Conservation (phyloP, 2,329 filamentous ascomycete species). For the Volutella citrinella region DNA sequence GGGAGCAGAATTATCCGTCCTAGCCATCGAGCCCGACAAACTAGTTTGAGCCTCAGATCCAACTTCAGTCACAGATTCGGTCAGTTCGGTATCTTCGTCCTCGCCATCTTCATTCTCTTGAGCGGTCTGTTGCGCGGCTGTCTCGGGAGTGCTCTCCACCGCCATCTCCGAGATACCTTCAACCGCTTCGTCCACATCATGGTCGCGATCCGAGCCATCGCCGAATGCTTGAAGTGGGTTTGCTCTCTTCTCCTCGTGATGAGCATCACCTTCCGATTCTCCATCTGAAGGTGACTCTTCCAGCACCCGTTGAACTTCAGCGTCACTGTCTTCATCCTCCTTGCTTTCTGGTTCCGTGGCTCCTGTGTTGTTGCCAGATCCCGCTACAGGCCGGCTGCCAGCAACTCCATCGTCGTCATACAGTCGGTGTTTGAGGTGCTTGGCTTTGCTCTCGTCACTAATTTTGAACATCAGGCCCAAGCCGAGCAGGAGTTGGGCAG, state of each 20-base stretch:
- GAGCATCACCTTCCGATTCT: slow-evolving; percentile 31
- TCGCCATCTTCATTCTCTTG: slow-evolving; percentile 16
- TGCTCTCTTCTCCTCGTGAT: slow-evolving; percentile 28
- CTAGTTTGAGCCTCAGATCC: slow-evolving; percentile 15
- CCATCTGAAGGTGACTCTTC: slow-evolving; percentile 23
- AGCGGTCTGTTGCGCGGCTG: slow-evolving; percentile 33
- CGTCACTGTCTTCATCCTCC: slow-evolving; percentile 21
- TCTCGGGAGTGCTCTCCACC: slow-evolving; percentile 21
- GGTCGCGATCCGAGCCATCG: slow-evolving; percentile 22
- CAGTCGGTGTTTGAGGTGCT: slow-evolving; percentile 68
- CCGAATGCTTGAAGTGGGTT: slow-evolving; percentile 36
- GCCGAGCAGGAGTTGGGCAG: slow-evolving; percentile 81
- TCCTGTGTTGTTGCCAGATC: slow-evolving; percentile 18
- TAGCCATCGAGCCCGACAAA: slow-evolving; percentile 7
- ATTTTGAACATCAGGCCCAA: slow-evolving; percentile 86
- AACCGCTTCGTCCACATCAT: slow-evolving; percentile 24
- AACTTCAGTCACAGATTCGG: slow-evolving; percentile 10
- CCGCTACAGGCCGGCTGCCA: too few species aligned
- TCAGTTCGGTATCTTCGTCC: slow-evolving; percentile 24
- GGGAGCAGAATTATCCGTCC: slow-evolving; percentile 12
- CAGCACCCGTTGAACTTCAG: slow-evolving; percentile 17
- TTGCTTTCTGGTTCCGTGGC: slow-evolving; percentile 18
- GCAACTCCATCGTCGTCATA: slow-evolving; percentile 26
- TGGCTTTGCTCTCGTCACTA: slow-evolving; percentile 80
- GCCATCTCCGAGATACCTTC: slow-evolving; percentile 23